Conservation (phyloP, 495 filamentous ascomycete genomes). For the Penicilliopsis zonata region DNA sequence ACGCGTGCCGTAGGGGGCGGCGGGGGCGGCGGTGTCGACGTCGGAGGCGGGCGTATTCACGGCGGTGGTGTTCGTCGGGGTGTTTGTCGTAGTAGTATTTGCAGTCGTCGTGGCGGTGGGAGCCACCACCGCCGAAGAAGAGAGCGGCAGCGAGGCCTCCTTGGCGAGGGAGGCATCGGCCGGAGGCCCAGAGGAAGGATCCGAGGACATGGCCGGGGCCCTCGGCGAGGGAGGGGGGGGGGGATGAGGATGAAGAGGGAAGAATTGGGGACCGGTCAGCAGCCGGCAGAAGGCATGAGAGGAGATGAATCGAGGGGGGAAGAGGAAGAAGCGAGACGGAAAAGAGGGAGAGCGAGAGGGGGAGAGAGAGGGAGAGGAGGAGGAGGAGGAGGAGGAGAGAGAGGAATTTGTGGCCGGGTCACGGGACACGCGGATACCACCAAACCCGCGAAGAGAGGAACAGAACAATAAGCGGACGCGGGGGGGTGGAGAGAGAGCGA, state of each 20-base stretch:
- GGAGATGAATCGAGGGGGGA: not conserved
- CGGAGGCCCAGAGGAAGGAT: conserved; percentile 10
- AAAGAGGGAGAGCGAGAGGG: not conserved
- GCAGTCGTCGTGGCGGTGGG: conserved; percentile 12
- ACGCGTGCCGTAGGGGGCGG: conserved; percentile 84
- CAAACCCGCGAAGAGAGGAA: not conserved
- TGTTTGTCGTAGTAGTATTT: conserved; percentile 25
- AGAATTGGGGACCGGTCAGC: conserved; percentile 9
- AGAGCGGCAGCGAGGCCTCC: conserved; percentile 14
- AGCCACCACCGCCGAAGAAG: conserved; percentile 13
- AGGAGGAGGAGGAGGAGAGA: conserved; percentile 3
- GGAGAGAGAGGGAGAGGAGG: conserved; percentile 1
- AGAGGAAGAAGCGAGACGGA: not conserved
- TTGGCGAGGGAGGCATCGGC: conserved; percentile 5
- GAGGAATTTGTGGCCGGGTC: too few relatives aligned
- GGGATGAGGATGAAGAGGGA: conserved; percentile 13
- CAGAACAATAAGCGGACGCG: not conserved
- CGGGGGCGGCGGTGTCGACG: conserved; percentile 23
- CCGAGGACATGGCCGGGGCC: conserved; percentile 13
- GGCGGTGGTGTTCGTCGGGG: conserved; percentile 42
- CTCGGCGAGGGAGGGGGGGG: conserved; percentile 8
- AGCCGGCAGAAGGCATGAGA: conserved; percentile 3
- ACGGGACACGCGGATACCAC: too few relatives aligned
- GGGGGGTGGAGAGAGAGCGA: not conserved
- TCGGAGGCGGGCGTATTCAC: conserved; percentile 35